Base-by-base conservation (phyloP, 1,284 basidiomycete genomes). In the Leccinum fuscescens region DNA sequence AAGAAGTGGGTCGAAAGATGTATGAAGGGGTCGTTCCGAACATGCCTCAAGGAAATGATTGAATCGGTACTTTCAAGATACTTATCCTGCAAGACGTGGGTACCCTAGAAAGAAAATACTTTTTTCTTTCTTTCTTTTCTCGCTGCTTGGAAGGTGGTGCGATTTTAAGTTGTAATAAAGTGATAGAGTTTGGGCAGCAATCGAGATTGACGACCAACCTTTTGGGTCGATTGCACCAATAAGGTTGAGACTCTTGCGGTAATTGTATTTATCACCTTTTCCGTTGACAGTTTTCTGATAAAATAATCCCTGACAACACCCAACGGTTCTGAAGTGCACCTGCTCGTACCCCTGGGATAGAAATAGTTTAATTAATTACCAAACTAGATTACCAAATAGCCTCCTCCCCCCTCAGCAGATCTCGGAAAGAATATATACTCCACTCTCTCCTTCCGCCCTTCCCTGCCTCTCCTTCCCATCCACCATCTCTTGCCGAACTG, bases 321-420 rank as follows among this genome's bases (percentile, higher is more conserved):
- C 60, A 11, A 31, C 11, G 11, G 11, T 31, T 31, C 49, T 51
- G 24, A 54, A 54, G 56, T 60, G 58, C 51, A 33, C 31, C 61
- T 54, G 62, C 39, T 66, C 42, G 51, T 46, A 24, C 62, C 64
- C 67, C 54, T 63, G 55, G 59, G n/a, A 49, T 68, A 62, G 72
- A 76, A 76, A 71, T 68, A 65, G 74, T 67, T 70, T 73, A 77
- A 78, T 78, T 78, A 74, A 78, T 75, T 70, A 71, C 68, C 65
- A 75, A 72, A 68, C 60, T 8, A 61, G 67, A 73, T 73, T 73
- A 64, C 63, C 63, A 68, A 68, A 67, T 67, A 69, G 46, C 58
- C 65, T 65, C 59, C 55, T 58, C 61, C 58, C 58, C 61, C 62
- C 61, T 51, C 64, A 57, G 67, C 61, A 75, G 71, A 73, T 73